Percentiles rank a stretch among this genome's conserved stretches.
These are phyloP conservation scores for Coprinopsis strossmayeri DNA, from an alignment of 768 basidiomycete species.

Conservation along the genomic window DNA sequence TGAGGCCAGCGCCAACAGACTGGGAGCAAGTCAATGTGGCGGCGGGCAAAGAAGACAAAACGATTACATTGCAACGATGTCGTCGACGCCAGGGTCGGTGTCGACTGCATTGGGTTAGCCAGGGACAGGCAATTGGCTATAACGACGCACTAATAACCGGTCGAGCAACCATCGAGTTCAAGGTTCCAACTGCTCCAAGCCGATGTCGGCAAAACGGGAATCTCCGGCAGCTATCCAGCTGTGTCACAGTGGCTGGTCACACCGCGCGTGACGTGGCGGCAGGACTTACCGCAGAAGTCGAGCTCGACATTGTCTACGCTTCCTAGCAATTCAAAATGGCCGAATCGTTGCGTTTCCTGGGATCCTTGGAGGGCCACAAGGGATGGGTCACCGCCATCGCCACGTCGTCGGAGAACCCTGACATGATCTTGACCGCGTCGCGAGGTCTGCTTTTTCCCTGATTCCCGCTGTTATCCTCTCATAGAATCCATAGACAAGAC, in stretches of 20 bases:
- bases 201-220: not conserved
- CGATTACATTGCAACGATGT: slow-evolving; percentile 68
- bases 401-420: slow-evolving; percentile 96
- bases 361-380: slow-evolving; percentile 88
- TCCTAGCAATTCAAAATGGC: slow-evolving; percentile 48
- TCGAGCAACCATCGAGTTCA: not conserved
- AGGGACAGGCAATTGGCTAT: not conserved
- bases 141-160: slow-evolving; percentile 59
- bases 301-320: slow-evolving; percentile 22
- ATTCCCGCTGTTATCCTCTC: slow-evolving; percentile 20
- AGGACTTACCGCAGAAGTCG: slow-evolving; percentile 4
- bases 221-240: slow-evolving; percentile 51
- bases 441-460: slow-evolving; percentile 56
- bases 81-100: slow-evolving; percentile 85
- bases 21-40: slow-evolving; percentile 18
- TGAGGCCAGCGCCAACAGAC: slow-evolving; percentile 71
- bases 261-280: slow-evolving; percentile 15
- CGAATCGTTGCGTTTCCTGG: slow-evolving; percentile 87
- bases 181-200: not conserved
- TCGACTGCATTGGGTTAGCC: slow-evolving; percentile 44
- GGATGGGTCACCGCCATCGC: slow-evolving; percentile 99
- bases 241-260: slow-evolving; percentile 56
- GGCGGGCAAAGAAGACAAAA: not conserved
- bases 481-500: slow-evolving; percentile 76
- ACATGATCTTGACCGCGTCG: slow-evolving; percentile 98